phyloP scores from a whole-genome alignment of 2,329 filamentous ascomycete species.

The Magnaporthiopsis rhizophila region DNA sequence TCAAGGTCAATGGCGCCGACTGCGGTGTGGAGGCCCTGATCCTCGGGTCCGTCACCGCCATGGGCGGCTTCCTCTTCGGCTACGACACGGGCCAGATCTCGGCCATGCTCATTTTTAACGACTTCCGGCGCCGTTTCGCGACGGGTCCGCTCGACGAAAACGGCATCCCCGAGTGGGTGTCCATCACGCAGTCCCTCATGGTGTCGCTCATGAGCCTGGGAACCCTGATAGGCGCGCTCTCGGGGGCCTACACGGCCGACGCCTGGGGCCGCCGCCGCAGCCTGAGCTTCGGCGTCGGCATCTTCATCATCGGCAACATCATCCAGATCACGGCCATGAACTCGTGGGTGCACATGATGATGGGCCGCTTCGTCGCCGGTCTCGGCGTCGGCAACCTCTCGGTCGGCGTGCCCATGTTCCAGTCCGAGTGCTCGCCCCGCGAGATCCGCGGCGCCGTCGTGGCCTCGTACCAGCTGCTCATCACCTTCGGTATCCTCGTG shows the following conservation, averaged over 20 bases:
- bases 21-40: slow-evolving; percentile 7
- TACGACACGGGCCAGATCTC: slow-evolving; percentile 57
- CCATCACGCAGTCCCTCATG: slow-evolving; percentile 40
- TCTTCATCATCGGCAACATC: slow-evolving; percentile 58
- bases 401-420: slow-evolving; percentile 59
- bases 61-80: slow-evolving; percentile 24
- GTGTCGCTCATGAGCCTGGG: slow-evolving; percentile 51
- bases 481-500: slow-evolving; percentile 59
- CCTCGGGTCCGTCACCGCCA: slow-evolving; percentile 7
- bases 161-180: slow-evolving; percentile 29
- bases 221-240: slow-evolving; percentile 44
- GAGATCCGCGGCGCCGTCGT: slow-evolving; percentile 58
- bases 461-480: slow-evolving; percentile 66
- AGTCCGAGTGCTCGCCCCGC: slow-evolving; percentile 54
- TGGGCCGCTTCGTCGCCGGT: slow-evolving; percentile 59
- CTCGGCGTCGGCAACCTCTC: slow-evolving; percentile 60
- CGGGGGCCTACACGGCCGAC: slow-evolving; percentile 47
- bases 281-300: slow-evolving; percentile 41
- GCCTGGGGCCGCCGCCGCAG: slow-evolving; percentile 49
- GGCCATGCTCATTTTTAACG: slow-evolving; percentile 37
- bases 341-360: slow-evolving; percentile 57
- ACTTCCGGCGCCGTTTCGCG: slow-evolving; percentile 47
- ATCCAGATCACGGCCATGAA: slow-evolving; percentile 53
- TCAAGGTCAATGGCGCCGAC: slow-evolving; percentile 8
- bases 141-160: slow-evolving; percentile 29